Base-by-base conservation (phyloP, 2,329 filamentous ascomycete species). In the Aureobasidium vineae region DNA sequence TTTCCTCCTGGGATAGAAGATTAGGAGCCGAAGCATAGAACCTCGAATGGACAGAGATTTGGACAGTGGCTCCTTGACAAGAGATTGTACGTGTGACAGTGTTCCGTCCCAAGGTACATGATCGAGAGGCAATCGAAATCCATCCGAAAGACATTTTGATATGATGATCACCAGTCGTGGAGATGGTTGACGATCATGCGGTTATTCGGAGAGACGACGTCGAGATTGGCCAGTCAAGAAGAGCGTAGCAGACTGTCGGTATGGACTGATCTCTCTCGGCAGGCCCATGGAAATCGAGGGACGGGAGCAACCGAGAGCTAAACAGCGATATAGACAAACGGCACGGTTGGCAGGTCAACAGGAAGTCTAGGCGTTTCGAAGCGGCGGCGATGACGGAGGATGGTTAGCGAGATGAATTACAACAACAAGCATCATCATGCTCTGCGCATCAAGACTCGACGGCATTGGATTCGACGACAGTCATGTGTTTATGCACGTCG, bases 361-460 rank as follows among this genome's bases (percentile, higher is more conserved):
- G 15, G 26, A 41, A 3, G 45, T 63, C 59, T 63, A 63, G 59
- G 33, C 59, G 43, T 63, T 63, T 50, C 43, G 21, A 31, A 50
- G 59, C 43, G 43, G 45, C 33, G 15, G 40, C 21, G 28, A 63
- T 50, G 59, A 50, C 45, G 59, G 45, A 19, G 19, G 50, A 21
- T 7, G 19, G n/a, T 15, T 50, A 61, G 57, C 57, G 31, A 49
- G 57, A 49, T 50, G 49, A 52, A 40, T 63, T 63, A 49, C 59
- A 63, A 63, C 45, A 63, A 63, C 59, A 63, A 63, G 36, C 45
- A 63, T 50, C 59, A 50, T 63, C 59, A 50, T 63, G 43, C 26
- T 50, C 33, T 47, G 26, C 2, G 7, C n/a, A 56, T 21, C 26
- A n/a, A 36, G 21, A 38, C 45, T 63, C 21, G 43, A n/a, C 33